Evolutionary conservation across 2,329 filamentous ascomycete species (phyloP).

Genomic region (Curvularia sp.): DNA sequence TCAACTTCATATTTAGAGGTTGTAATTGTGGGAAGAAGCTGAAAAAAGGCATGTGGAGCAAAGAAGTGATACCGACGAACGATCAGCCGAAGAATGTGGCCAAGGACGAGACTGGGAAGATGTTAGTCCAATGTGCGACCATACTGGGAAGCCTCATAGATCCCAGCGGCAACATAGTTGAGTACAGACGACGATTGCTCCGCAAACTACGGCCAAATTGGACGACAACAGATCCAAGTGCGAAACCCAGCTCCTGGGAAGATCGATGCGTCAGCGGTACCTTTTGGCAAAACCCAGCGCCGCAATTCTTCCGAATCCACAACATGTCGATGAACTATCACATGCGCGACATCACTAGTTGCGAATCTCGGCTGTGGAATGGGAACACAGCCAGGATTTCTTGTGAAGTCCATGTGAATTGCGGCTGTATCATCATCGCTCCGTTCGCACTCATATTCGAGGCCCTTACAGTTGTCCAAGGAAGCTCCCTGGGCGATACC

Average conservation of each 20-base stretch:
- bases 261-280: constrained; percentile 14
- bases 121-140: constrained; percentile 10
- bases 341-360: constrained; percentile 8
- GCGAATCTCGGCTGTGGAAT: constrained; percentile 9
- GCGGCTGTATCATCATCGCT: constrained; percentile 7
- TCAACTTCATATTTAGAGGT: constrained; percentile 7
- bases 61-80: constrained; percentile 1
- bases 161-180: not conserved
- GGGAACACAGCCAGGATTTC: constrained; percentile 2
- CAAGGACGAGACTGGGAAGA: constrained; percentile 14
- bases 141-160: constrained; percentile 13
- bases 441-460: constrained; percentile 16
- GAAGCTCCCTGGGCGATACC: constrained; percentile 10
- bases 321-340: constrained; percentile 15
- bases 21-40: constrained; percentile 14
- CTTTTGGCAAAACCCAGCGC: constrained; percentile 6
- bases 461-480: constrained; percentile 9
- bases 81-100: constrained; percentile 6
- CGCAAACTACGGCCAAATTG: constrained; percentile 8
- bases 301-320: constrained; percentile 2
- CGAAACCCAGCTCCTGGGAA: constrained; percentile 11
- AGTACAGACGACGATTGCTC: constrained; percentile 7
- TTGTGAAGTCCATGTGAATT: constrained; percentile 15
- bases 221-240: constrained; percentile 8
- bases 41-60: constrained; percentile 1